phyloP scores from a whole-genome alignment of 352 stramenopile genomes.

The Phytopythium chamaehyphon region DNA sequence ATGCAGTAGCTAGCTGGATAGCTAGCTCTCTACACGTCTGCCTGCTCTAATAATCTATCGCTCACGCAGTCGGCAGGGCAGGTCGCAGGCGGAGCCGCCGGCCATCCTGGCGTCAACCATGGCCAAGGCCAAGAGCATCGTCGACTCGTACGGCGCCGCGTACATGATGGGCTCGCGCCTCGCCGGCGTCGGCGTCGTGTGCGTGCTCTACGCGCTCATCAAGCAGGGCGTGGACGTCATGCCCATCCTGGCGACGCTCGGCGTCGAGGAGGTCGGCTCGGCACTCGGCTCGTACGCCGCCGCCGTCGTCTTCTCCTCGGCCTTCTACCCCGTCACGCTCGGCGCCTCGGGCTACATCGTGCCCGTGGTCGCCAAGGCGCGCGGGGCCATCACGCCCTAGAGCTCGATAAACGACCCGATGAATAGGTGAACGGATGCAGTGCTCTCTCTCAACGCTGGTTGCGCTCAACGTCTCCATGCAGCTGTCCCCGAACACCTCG shows the following conservation, averaged over 20 bases:
- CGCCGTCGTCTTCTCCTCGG: constrained; percentile 71
- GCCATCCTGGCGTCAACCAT: constrained; percentile 58
- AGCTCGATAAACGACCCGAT: background rate
- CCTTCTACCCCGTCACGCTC: constrained; percentile 79
- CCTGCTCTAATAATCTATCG: background rate
- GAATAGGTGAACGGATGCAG: no score
- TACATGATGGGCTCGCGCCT: constrained; percentile 89
- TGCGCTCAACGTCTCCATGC: background rate
- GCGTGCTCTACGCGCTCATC: constrained; percentile 66
- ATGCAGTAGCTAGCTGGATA: background rate
- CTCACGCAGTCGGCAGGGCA: constrained; percentile 1
- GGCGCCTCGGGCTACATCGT: constrained; percentile 72
- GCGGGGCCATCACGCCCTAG: constrained; percentile 42
- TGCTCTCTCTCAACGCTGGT: no score
- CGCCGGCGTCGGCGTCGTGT: constrained; percentile 72
- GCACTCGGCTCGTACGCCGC: constrained; percentile 73
- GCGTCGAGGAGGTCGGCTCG: constrained; percentile 66
- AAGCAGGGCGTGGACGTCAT: constrained; percentile 83
- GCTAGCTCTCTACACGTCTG: background rate
- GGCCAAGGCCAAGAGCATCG: constrained; percentile 62
- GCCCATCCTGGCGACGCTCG: constrained; percentile 65
- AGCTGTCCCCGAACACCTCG: no score
- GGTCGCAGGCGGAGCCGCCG: constrained; percentile 15
- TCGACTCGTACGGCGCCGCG: constrained; percentile 83
- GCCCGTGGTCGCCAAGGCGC: constrained; percentile 59